phyloP scores from a whole-genome alignment of 1,284 basidiomycete genomes.

The Moesziomyces antarcticus region DNA sequence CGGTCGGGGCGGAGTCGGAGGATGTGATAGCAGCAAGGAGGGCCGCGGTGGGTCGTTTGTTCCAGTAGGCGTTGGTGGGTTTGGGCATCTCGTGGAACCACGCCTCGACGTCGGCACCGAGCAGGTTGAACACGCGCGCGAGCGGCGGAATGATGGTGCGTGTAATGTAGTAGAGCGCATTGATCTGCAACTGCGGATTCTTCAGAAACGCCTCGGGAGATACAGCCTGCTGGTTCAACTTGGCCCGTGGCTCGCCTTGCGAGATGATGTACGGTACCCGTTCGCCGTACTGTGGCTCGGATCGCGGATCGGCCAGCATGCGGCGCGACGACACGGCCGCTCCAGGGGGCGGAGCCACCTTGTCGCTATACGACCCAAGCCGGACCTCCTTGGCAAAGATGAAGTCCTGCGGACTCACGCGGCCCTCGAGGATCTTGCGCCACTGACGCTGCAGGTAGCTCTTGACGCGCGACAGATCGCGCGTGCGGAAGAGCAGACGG shows the following conservation, averaged over 20 bases:
- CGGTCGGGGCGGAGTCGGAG: background rate
- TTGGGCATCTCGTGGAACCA: slow-evolving; percentile 91
- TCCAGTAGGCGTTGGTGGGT: slow-evolving; percentile 39
- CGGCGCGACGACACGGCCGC: slow-evolving; percentile 84
- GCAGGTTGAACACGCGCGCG: slow-evolving; percentile 87
- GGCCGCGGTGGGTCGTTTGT: slow-evolving; percentile 18
- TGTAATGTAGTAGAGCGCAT: slow-evolving; percentile 90
- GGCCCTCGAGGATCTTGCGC: slow-evolving; percentile 83
- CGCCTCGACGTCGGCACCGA: slow-evolving; percentile 85
- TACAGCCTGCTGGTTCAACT: slow-evolving; percentile 84
- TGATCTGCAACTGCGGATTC: slow-evolving; percentile 78
- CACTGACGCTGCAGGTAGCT: slow-evolving; percentile 87
- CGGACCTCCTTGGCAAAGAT: slow-evolving; percentile 93
- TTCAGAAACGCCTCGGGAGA: slow-evolving; percentile 81
- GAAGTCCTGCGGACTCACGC: slow-evolving; percentile 86
- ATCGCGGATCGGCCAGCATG: slow-evolving; percentile 79
- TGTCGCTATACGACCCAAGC: slow-evolving; percentile 79
- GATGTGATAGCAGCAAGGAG: slow-evolving; percentile 10
- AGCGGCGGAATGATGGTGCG: slow-evolving; percentile 88
- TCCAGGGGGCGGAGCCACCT: slow-evolving; percentile 86
- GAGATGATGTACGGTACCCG: slow-evolving; percentile 90
- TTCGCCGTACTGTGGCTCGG: slow-evolving; percentile 91
- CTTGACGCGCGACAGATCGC: slow-evolving; percentile 89
- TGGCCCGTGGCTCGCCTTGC: slow-evolving; percentile 75
- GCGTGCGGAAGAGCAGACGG: slow-evolving; percentile 80